Conservation (phyloP, 495 filamentous ascomycete genomes). For the Xylaria acuta region DNA sequence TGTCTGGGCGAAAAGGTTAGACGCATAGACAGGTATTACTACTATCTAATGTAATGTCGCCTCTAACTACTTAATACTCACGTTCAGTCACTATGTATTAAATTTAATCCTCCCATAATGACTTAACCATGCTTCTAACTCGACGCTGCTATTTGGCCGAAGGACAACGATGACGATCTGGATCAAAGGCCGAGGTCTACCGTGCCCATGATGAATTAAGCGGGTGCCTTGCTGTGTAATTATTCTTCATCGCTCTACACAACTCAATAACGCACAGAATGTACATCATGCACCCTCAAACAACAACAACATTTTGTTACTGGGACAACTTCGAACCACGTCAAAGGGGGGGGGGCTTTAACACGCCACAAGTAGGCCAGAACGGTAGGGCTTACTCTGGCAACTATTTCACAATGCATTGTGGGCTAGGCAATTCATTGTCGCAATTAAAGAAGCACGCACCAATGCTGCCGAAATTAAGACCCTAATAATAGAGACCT, state of each 20-base stretch:
- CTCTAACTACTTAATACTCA: not conserved
- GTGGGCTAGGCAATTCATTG: no score
- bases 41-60: not conserved
- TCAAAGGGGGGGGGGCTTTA: not conserved
- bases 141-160: not conserved
- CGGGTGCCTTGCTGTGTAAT: not conserved
- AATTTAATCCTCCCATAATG: not conserved
- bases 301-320: no score
- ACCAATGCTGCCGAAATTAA: constrained; percentile 1
- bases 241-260: not conserved
- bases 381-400: not conserved
- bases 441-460: not conserved
- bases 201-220: not conserved
- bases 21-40: not conserved
- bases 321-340: no score
- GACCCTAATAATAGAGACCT: constrained; percentile 5
- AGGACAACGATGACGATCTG: not conserved
- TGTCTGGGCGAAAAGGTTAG: not conserved
- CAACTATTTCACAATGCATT: not conserved
- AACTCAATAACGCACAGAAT: not conserved
- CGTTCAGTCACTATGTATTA: not conserved
- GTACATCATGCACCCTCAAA: no score
- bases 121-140: not conserved
- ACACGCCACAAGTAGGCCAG: not conserved
- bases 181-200: not conserved